Evolutionary conservation across 2,329 filamentous ascomycete genomes (phyloP), one percentile per base, ranked within the genome.

Genomic region (Cercospora citrullina): DNA sequence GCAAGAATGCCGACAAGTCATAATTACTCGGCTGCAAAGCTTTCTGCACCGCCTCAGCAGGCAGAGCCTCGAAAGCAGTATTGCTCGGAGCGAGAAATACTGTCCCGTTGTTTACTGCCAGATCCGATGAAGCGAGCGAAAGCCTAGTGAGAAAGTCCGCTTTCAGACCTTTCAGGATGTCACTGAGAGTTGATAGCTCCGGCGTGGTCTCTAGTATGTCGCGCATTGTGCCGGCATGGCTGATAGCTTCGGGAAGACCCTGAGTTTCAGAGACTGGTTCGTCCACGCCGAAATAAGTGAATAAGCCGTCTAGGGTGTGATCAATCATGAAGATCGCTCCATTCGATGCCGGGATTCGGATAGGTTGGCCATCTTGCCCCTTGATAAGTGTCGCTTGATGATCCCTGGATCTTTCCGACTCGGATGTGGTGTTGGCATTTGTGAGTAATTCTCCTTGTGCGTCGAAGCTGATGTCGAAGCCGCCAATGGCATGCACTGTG

Each of bases 1-100:
- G 55, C 42, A 72, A 31, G 8, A 60, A 64, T n/a, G 60, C 36
- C 18, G 64, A 66, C 5, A 63, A 26, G 5, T 45, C 66, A 4
- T 45, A 55, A 53, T 72, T 72, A 28, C 66, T 66, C 5, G 63
- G 63, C 45, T 67, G 60, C 26, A 51, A n/a, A 10, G 48, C 30
- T 18, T 65, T 64, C 26, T 64, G 31, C 30, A 60, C 23, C 5
- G 66, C 61, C 5, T 26, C 62, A 3, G 9, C 8, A 8, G 70
- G 70, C 12, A 72, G 18, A 16, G 28, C 14, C 6, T 61, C 68
- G 48, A 72, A 70, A 16, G 70, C 70, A 4, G 23, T 31, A 30
- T 72, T 69, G 39, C 36, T 67, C 1, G 70, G 70, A 14, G 68
- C 70, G 10, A 72, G 62, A 30, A 68, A 72, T 2, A 70, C 60